Evolutionary conservation across 345 rosid genomes (phyloP), one percentile per base, ranked within the genome.

Genomic region (Syzygium aqueum): DNA sequence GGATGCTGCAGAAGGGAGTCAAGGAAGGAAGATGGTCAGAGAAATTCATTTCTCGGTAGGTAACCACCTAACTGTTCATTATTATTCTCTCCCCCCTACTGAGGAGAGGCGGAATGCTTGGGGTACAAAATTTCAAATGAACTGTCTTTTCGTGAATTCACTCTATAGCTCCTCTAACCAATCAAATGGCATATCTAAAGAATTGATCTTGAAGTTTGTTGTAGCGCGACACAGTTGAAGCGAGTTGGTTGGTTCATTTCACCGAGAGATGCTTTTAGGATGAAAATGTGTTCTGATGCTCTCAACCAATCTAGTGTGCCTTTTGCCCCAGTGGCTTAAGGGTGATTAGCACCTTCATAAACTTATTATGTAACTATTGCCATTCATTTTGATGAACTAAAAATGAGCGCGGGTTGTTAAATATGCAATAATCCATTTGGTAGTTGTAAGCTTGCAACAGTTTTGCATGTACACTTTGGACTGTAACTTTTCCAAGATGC

Each of bases 1-100:
- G 99, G 89, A 97, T 97, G 99, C 91, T 97, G 85, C 91, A 93
- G 92, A 97, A 96, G 88, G 98, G 99, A 90, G 93, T 96, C 7
- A 84, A 91, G 89, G 97, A 95, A 92, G 96, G 95, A 49, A 93
- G 94, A 90, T 97, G 98, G 99, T 85, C 99, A 7, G 97, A 95
- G 90, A 97, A 97, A 89, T 95, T 95, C 89, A 90, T 91, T 85
- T 95, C 99, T n/a, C 91, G 98, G 98, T 97, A 91, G 6, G 80
- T 73, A 73, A 73, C 80, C 63, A 57, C 63, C 4, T 23, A 37
- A 73, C 49, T 73, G 15, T 9, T 37, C 0, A 22, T 73, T 19
- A 73, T 6, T 73, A 11, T 73, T 33, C 0, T 15, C 14, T 73
- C 4, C 80, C 43, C 14, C 14, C 27, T 8, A 6, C 49, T 37